phyloP scores from a whole-genome alignment of 1,284 basidiomycete genomes.

The Microbotryum silenes-acaulis region DNA sequence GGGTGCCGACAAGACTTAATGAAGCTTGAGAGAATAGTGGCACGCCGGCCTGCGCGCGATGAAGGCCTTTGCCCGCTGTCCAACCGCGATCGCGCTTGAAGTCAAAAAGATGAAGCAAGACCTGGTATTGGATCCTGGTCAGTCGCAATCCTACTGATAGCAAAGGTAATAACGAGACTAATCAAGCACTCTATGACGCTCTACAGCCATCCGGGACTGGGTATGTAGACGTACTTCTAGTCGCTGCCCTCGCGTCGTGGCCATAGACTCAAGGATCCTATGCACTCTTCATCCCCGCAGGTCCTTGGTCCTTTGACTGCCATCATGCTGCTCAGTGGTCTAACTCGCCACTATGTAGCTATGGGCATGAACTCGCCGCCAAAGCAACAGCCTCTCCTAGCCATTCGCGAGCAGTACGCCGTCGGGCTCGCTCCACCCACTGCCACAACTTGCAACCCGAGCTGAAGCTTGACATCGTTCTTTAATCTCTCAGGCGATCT shows the following conservation, averaged over 20 bases:
- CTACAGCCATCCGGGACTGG: constrained; percentile 66
- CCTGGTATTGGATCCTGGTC: constrained; percentile 2
- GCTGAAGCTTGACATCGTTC: neutral
- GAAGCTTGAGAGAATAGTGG: neutral
- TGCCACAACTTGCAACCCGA: neutral
- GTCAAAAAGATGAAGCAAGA: constrained; percentile 1
- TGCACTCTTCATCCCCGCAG: constrained; percentile 42
- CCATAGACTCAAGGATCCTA: neutral
- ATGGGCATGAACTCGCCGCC: constrained; percentile 74
- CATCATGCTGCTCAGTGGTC: constrained; percentile 95
- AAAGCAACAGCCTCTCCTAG: constrained; percentile 67
- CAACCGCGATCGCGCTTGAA: neutral
- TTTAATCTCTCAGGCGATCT: constrained; percentile 58
- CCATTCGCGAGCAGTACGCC: constrained; percentile 87
- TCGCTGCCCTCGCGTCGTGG: neutral
- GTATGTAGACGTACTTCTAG: constrained; percentile 40
- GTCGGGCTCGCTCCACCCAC: neutral
- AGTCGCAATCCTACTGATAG: neutral
- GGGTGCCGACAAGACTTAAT: neutral
- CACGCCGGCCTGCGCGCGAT: neutral
- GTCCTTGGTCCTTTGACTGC: constrained; percentile 92
- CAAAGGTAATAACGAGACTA: neutral
- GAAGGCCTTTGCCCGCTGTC: neutral
- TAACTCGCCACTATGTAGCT: constrained; percentile 89
- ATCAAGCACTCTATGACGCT: neutral